Evolutionary conservation across 73 alveolate genomes (phyloP).

Genomic region (Paramecium sexaurelia): DNA sequence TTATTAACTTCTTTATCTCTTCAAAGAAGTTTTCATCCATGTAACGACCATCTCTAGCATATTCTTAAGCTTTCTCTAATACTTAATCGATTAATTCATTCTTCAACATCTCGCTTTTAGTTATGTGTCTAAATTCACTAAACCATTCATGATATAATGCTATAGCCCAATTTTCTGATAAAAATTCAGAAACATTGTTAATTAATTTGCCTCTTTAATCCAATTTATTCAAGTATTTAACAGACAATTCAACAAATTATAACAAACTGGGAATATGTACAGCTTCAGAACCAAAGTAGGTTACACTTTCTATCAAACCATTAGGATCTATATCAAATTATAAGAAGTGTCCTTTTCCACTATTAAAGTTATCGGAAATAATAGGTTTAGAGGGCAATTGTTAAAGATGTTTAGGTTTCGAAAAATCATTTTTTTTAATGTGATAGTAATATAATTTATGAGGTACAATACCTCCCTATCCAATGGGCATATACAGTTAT

Average conservation of each 20-base stretch:
- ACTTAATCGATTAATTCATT: constrained; percentile 77
- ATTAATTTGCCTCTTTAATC: constrained; percentile 91
- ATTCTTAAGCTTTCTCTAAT: constrained; percentile 79
- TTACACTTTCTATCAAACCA: constrained; percentile 96
- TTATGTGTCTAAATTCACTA: constrained; percentile 95
- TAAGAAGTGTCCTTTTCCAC: constrained; percentile 86
- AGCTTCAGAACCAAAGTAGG: constrained; percentile 93
- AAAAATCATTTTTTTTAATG: constrained; percentile 92
- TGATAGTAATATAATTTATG: constrained; percentile 88
- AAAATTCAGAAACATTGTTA: constrained; percentile 95
- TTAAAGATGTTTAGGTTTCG: constrained; percentile 78
- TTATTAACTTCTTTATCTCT: constrained; percentile 76
- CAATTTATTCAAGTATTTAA: constrained; percentile 92
- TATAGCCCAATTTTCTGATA: constrained; percentile 98
- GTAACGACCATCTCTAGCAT: constrained; percentile 83
- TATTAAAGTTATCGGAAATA: constrained; percentile 86
- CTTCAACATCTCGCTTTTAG: constrained; percentile 83
- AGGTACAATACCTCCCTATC: constrained; percentile 97
- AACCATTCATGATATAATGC: constrained; percentile 99
- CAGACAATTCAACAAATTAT: constrained; percentile 96
- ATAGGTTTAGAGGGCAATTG: constrained; percentile 85
- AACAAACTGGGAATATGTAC: constrained; percentile 90
- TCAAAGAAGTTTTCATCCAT: constrained; percentile 75
- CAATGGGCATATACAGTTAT: constrained; percentile 94
- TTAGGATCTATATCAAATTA: constrained; percentile 93